Evolutionary conservation across 1,284 basidiomycete species (phyloP), one percentile per base, ranked within the genome.

Genomic region (Somion occarium): DNA sequence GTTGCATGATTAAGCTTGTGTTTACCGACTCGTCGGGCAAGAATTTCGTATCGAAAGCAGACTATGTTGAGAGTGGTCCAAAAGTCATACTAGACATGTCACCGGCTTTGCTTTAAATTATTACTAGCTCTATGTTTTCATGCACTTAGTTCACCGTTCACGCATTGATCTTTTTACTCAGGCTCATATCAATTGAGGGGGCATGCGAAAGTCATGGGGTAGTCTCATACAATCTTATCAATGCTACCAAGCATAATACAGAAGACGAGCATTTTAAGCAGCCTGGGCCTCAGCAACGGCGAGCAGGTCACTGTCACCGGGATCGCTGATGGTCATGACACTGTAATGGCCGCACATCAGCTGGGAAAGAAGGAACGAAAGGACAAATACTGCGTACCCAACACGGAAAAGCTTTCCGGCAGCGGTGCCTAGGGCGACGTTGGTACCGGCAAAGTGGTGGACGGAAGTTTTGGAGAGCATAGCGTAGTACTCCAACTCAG

Each of bases 401-500:
- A 99, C 96, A 65, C 96, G 93, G 91, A 98, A 99, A 62, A 99
- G 86, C 78, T 96, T 97, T 74, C 97, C 97, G 59, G 97, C 94
- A 72, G 97, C 97, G 57, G 97, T 99, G 59, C 97, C 97, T 61
- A 99, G 88, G 55, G 96, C 92, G 65, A 95, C 93, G 73, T 99
- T 99, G 61, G 93, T 93, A 63, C 96, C 96, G 63, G 88, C 80
- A 69, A 93, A 98, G 80, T 98, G 95, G 78, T 98, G 95, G 49
- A 98, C 94, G 56, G 87, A 84, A 54, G 95, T 98, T 82, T 98
- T 98, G 59, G 91, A 94, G 65, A 99, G 82, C 96, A 99, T 99
- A 77, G 97, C 97, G 73, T 99, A 99, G 83, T 99, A 99, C 82
- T 99, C 97, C 58, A 99, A 82, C 83, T 99, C 97, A 54, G 95